These are phyloP conservation scores for Jaapia argillacea DNA, from an alignment of 768 basidiomycete species.

Conservation along the genomic window DNA sequence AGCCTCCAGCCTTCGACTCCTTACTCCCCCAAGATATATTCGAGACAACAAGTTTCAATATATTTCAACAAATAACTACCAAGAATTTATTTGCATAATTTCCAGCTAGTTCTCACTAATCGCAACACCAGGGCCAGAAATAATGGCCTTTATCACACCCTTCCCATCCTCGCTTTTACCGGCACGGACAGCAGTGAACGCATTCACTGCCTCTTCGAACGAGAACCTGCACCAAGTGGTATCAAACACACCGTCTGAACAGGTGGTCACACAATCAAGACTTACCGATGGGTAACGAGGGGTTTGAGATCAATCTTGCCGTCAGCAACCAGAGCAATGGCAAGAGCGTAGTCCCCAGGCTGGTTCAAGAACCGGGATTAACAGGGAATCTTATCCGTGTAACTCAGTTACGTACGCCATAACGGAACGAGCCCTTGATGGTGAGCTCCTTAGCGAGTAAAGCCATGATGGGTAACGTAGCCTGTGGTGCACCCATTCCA, in stretches of 20 bases:
- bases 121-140: constrained; percentile 76
- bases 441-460: constrained; percentile 71
- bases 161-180: constrained; percentile 85
- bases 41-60: no score
- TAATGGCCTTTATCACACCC: constrained; percentile 82
- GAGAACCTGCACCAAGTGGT: constrained; percentile 37
- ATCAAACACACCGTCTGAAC: background rate
- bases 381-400: no score
- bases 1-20: no score
- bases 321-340: constrained; percentile 73
- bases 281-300: constrained; percentile 79
- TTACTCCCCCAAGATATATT: no score
- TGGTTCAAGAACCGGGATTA: no score
- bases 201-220: constrained; percentile 69
- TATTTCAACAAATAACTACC: no score
- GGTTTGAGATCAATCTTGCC: constrained; percentile 84
- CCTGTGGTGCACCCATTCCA: constrained; percentile 79
- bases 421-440: constrained; percentile 90
- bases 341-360: constrained; percentile 80
- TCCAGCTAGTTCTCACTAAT: no score
- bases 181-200: constrained; percentile 71
- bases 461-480: constrained; percentile 61
- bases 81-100: no score
- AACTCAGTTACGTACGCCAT: constrained; percentile 47
- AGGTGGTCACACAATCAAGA: background rate